Evolutionary conservation across 2,329 filamentous ascomycete genomes (phyloP).

Genomic region (Davidsoniella neocaledoniae): DNA sequence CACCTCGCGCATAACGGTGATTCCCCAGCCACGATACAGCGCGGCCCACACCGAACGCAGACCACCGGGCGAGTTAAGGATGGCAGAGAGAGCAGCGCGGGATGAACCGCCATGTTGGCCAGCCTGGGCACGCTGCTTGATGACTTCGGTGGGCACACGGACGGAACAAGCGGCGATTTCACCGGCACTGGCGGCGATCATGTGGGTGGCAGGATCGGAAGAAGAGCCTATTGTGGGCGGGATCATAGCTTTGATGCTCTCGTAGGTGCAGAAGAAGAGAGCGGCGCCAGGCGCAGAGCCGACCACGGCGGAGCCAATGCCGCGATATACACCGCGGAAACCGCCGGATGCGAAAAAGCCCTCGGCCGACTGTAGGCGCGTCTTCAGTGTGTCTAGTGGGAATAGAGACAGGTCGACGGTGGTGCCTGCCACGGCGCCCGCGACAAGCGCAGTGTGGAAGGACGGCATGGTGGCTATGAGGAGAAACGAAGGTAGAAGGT

Average conservation of each 20-base stretch:
- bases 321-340: conserved; percentile 82
- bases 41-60: conserved; percentile 54
- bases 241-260: conserved; percentile 48
- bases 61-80: conserved; percentile 33
- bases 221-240: conserved; percentile 16
- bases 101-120: conserved; percentile 60
- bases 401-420: conserved; percentile 94
- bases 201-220: conserved; percentile 36
- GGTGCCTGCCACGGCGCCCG: conserved; percentile 81
- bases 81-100: conserved; percentile 49
- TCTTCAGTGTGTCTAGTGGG: conserved; percentile 97
- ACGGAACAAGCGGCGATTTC: conserved; percentile 88
- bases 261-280: conserved; percentile 94
- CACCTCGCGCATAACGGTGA: conserved; percentile 89
- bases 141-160: conserved; percentile 84
- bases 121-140: conserved; percentile 93
- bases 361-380: conserved; percentile 69
- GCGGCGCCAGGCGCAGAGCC: conserved; percentile 88
- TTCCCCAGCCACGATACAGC: conserved; percentile 78
- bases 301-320: conserved; percentile 74
- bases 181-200: conserved; percentile 69
- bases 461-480: conserved; percentile 20
- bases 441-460: conserved; percentile 49
- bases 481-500: not conserved
- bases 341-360: conserved; percentile 73